Base-by-base conservation (phyloP, 805 yeast species). In the Jamesozyma spencerorum region DNA sequence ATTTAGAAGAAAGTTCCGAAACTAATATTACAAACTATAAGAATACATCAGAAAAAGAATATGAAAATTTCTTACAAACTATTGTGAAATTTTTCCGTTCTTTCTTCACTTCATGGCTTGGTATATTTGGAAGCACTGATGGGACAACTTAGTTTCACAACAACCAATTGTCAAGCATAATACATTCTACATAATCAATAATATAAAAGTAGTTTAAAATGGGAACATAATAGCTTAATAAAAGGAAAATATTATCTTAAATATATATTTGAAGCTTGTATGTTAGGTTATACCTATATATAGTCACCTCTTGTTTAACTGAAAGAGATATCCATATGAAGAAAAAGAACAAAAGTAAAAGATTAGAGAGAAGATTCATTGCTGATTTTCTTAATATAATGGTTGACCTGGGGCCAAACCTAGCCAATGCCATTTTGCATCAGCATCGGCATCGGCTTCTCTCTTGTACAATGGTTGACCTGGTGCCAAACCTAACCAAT, bases 391-490 rank as follows among this genome's bases (percentile, higher is more conserved):
- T 38, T 46, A 48, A 48, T 41, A 41, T 42, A 55, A 37, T 29
- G 58, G 58, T 48, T 55, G 57, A 37, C 60, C 60, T 36, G 43
- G 47, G 34, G 32, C 40, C 30, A 57, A 42, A 17, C 42, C 38
- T 18, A 57, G 38, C 62, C 62, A 57, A 36, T 48, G 51, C 60
- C 60, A 53, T 19, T 54, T 50, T 7, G 50, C 50, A 18, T 50
- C 50, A 14, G 55, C 51, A 10, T 48, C 49, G n/a, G 63, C 60
- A 18, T 46, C 43, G 10, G 61, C 58, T 12, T 58, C 62, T 45
- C 61, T 51, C 42, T 51, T 50, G 40, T 50, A 53, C 42, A 54
- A 32, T 33, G 56, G 56, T 39, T 54, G 55, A 41, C 60, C 60
- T 18, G 45, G 44, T 27, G 38, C 46, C 31, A 57, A 43, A 17